Conservation (phyloP, 2,329 filamentous ascomycete species). For the Paramyrothecium roridum region DNA sequence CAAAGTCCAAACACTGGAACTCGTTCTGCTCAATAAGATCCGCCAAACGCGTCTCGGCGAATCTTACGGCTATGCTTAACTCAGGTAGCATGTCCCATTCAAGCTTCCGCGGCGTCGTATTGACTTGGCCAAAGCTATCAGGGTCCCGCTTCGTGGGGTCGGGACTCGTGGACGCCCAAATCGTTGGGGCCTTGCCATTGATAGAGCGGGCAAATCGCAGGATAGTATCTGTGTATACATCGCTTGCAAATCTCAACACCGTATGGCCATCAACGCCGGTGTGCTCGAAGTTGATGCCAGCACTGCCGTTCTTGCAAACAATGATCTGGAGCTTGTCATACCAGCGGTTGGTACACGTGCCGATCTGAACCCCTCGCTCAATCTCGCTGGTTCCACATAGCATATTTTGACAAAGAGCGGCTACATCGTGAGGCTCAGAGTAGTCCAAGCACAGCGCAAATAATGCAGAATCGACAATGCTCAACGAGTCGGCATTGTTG, state of each 20-base stretch:
- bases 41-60: constrained; percentile 89
- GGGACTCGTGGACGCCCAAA: constrained; percentile 89
- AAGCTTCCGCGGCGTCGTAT: constrained; percentile 89
- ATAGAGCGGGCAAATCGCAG: constrained; percentile 92
- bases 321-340: constrained; percentile 99
- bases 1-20: constrained; percentile 87
- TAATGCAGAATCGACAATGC: constrained; percentile 89
- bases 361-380: constrained; percentile 90
- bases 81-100: constrained; percentile 98
- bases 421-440: constrained; percentile 75
- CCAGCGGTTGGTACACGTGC: constrained; percentile 97
- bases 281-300: constrained; percentile 98
- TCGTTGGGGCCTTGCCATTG: constrained; percentile 85
- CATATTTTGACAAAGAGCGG: constrained; percentile 96
- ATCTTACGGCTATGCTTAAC: constrained; percentile 84
- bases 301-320: constrained; percentile 97
- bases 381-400: constrained; percentile 92
- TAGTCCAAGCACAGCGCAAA: constrained; percentile 94
- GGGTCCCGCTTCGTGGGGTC: constrained; percentile 92
- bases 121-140: constrained; percentile 87
- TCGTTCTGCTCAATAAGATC: constrained; percentile 97
- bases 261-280: constrained; percentile 98
- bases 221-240: constrained; percentile 97
- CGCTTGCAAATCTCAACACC: constrained; percentile 91
- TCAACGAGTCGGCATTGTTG: constrained; percentile 94